Conservation (phyloP, 768 basidiomycete genomes). For the Phanerodontia chrysosporium region DNA sequence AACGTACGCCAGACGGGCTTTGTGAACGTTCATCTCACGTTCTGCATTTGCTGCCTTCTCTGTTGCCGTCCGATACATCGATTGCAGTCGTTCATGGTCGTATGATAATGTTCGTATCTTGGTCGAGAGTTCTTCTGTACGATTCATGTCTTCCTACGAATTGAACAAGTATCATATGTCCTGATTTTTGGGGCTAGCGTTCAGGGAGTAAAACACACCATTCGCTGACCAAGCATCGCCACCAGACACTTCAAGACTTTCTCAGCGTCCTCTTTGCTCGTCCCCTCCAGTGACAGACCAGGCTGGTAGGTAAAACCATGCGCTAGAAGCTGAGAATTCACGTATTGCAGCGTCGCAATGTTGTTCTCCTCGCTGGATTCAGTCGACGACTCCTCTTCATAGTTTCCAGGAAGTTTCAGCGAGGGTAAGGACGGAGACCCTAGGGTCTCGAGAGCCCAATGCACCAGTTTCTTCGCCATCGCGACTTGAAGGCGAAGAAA, state of each 20-base stretch:
- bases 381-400: conserved; percentile 12
- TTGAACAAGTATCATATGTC: neutral
- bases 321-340: conserved; percentile 78
- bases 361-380: conserved; percentile 45
- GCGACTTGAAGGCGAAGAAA: neutral
- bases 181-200: neutral
- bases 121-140: conserved; percentile 72
- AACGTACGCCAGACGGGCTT: conserved; percentile 68
- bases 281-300: conserved; percentile 65
- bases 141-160: conserved; percentile 64
- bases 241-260: conserved; percentile 70
- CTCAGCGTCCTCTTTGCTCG: conserved; percentile 51
- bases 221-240: conserved; percentile 67
- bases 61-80: conserved; percentile 54
- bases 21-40: conserved; percentile 70
- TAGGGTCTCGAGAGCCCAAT: conserved; percentile 49
- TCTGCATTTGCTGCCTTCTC: conserved; percentile 71
- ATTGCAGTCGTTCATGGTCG: conserved; percentile 70
- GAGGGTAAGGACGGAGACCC: conserved; percentile 26
- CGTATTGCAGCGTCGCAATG: conserved; percentile 65
- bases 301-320: conserved; percentile 69
- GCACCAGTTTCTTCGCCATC: conserved; percentile 42
- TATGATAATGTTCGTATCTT: conserved; percentile 76
- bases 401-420: conserved; percentile 11
- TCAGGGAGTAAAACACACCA: conserved; percentile 46